Conservation (phyloP, 495 filamentous ascomycete genomes). For the Lasiosphaeria hispida region DNA sequence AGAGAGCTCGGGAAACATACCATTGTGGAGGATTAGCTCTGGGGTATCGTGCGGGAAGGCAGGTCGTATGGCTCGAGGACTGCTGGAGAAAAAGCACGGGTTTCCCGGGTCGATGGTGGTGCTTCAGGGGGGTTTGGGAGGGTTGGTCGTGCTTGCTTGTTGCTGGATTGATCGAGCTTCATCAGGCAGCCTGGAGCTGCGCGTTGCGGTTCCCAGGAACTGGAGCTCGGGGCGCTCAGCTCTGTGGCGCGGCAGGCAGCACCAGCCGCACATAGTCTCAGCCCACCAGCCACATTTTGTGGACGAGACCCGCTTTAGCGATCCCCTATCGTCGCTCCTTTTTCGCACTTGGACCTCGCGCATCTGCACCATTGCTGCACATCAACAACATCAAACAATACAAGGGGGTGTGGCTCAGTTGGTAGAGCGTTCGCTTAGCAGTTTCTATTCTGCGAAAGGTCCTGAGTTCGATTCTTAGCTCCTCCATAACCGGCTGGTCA, state of each 20-base stretch:
- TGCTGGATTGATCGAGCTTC: constrained; percentile 28
- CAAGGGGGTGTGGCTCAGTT: no score
- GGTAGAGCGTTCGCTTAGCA: no score
- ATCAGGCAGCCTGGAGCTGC: constrained; percentile 47
- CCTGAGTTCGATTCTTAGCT: no score
- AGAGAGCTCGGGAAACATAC: constrained; percentile 1
- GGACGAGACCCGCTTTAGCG: no score
- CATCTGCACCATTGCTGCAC: no score
- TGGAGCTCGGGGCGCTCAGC: constrained; percentile 6
- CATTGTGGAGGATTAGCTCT: constrained; percentile 8
- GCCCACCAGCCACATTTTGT: not conserved
- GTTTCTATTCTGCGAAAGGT: no score
- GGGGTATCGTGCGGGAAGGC: not conserved
- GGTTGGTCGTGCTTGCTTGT: constrained; percentile 23
- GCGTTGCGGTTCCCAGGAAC: constrained; percentile 32
- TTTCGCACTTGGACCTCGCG: no score
- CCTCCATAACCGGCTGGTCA: no score
- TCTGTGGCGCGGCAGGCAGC: constrained; percentile 16
- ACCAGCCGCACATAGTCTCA: constrained; percentile 8
- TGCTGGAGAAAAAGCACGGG: not conserved
- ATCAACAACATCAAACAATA: no score
- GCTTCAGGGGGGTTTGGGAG: constrained; percentile 16
- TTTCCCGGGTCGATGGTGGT: constrained; percentile 4
- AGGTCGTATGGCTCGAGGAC: not conserved
- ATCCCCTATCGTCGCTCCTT: no score